Conservation (phyloP, 768 basidiomycete genomes). For the Leucosporidium scottii region DNA sequence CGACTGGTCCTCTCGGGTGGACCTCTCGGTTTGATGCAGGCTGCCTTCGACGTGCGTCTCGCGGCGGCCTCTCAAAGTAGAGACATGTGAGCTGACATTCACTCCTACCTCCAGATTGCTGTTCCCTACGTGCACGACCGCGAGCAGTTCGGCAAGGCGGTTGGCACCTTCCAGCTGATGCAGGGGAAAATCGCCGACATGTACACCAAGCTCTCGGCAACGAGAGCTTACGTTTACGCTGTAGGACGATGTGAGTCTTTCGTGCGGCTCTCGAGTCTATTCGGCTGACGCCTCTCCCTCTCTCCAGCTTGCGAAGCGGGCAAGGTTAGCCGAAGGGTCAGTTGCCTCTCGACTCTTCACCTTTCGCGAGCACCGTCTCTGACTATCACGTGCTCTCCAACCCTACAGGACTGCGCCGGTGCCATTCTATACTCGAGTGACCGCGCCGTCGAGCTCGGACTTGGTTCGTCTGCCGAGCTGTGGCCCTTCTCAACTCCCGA, state of each 20-base stretch:
- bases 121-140: constrained; percentile 75
- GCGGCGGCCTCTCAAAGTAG: constrained; percentile 54
- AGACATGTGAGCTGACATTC: not conserved
- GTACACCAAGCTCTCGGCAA: constrained; percentile 71
- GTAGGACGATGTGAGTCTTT: constrained; percentile 65
- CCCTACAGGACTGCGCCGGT: constrained; percentile 77
- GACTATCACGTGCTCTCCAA: not conserved
- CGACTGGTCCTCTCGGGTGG: constrained; percentile 86
- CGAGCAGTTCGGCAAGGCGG: constrained; percentile 77
- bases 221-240: constrained; percentile 84
- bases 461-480: not conserved
- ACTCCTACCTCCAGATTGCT: constrained; percentile 8
- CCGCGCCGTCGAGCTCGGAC: constrained; percentile 84
- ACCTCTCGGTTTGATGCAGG: constrained; percentile 92
- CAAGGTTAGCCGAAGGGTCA: constrained; percentile 40
- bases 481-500: not conserved
- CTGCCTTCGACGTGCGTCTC: constrained; percentile 63
- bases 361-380: not conserved
- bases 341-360: constrained; percentile 4
- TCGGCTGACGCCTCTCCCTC: not conserved
- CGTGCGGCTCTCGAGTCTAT: too few relatives aligned
- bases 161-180: constrained; percentile 92
- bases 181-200: constrained; percentile 58
- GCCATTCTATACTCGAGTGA: constrained; percentile 91
- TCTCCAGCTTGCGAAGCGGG: constrained; percentile 35